Evolutionary conservation across 2,329 filamentous ascomycete species (phyloP), one percentile per base, ranked within the genome.

Genomic region (Colletotrichum paranaense): DNA sequence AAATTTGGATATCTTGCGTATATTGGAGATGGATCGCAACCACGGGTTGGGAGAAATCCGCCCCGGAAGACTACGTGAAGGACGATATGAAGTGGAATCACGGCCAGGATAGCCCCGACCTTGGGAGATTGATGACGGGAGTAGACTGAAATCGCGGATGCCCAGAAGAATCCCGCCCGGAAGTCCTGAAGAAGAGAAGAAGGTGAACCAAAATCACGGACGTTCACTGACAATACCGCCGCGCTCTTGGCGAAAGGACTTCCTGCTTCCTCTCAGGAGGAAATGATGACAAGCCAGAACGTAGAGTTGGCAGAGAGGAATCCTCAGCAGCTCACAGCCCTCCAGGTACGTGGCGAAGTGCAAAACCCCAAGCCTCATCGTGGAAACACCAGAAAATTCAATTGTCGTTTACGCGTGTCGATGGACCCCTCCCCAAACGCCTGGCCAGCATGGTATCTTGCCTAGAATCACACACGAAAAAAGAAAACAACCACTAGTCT

Each of bases 361-460:
- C n/a, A 2, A 38, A 19, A 42, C 6, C 42, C 42, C 42, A 49
- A 49, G 19, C 42, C 42, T 49, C 19, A 49, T 22, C 19, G 7
- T 49, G 19, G 30, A 56, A 38, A 56, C 42, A 9, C 52, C 24
- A 65, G 49, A n/a, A n/a, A 66, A 38, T 8, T 70, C 28, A 52
- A 59, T 53, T 55, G n/a, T 66, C 62, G 30, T 70, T 35, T 66
- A 53, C 16, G 5, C 19, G 49, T 19, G 49, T 49, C 22, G 19
- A 66, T 32, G 57, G 9, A 19, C 6, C 38, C 58, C 22, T 14
- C 9, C 55, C 58, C n/a, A 19, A 70, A 70, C 67, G 62, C 68
- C 68, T 63, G 35, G 55, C 60, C 28, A 70, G 26, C 38, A 66
- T 70, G 67, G 67, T 70, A 70, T 70, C 67, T 70, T 66, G 56